These are phyloP conservation scores for Ensete ventricosum DNA, from an alignment of 176 grass and related monocot species.

Conservation along the genomic window DNA sequence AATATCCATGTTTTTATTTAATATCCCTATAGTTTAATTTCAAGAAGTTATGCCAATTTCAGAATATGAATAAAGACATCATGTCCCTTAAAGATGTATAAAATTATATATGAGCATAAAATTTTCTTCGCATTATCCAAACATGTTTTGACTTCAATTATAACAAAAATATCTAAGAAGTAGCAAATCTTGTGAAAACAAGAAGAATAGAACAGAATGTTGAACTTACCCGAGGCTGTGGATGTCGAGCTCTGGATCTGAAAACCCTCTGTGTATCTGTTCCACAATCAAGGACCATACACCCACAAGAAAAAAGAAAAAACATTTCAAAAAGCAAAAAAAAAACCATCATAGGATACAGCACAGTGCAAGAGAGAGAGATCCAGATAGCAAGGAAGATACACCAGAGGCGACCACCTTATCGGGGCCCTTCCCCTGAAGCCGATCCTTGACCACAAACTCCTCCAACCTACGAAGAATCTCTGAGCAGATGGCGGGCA, in stretches of 20 bases:
- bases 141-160: not conserved
- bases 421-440: conserved; percentile 25
- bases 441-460: conserved; percentile 44
- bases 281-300: conserved; percentile 17
- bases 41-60: not conserved
- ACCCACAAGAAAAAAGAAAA: not conserved
- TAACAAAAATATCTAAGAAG: not conserved
- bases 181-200: not conserved
- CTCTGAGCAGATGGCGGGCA: conserved; percentile 34
- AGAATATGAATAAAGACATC: not conserved
- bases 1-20: not conserved
- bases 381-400: conserved; percentile 72
- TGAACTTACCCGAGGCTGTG: conserved; percentile 63
- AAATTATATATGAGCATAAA: not conserved
- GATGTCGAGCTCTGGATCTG: conserved; percentile 66
- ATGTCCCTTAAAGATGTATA: not conserved
- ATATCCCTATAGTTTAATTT: not conserved
- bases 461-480: conserved; percentile 55
- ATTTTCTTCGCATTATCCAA: not conserved
- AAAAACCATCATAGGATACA: conserved; percentile 48
- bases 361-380: conserved; percentile 80
- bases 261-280: conserved; percentile 94
- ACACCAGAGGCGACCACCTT: conserved; percentile 8
- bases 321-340: not conserved
- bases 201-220: not conserved